These are phyloP conservation scores for Mycena capillaripes DNA, from an alignment of 768 basidiomycete genomes.

Conservation along the genomic window DNA sequence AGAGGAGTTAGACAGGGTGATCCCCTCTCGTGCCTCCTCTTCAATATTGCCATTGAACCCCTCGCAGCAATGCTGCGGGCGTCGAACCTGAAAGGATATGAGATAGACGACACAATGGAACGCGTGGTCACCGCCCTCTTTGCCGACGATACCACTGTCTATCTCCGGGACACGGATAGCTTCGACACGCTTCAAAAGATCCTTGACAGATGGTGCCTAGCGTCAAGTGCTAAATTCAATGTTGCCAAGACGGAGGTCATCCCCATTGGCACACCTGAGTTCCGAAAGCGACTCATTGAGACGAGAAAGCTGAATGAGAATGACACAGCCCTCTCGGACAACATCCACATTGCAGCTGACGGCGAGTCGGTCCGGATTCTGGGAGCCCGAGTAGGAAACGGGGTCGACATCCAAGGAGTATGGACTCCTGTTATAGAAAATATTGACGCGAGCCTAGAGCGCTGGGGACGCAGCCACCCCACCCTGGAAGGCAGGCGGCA, in stretches of 20 bases:
- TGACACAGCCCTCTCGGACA: background rate
- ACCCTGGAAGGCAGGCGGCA: constrained; percentile 3
- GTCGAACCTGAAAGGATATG: background rate
- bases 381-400: background rate
- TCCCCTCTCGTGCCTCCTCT: constrained; percentile 55
- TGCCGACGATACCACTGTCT: background rate
- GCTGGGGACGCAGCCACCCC: background rate
- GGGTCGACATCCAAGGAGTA: background rate
- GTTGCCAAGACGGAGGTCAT: background rate
- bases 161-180: background rate
- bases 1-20: constrained; percentile 49
- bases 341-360: background rate
- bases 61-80: constrained; percentile 40
- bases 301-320: background rate
- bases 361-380: background rate
- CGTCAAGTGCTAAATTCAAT: background rate
- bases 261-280: background rate
- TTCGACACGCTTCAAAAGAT: background rate
- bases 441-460: background rate
- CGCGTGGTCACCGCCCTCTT: background rate
- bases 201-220: background rate
- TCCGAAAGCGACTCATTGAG: background rate
- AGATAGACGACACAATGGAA: background rate
- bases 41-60: constrained; percentile 30
- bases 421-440: background rate